These are phyloP conservation scores for Arbutus unedo DNA, from an alignment of 148 eudicot species.

Conservation along the genomic window DNA sequence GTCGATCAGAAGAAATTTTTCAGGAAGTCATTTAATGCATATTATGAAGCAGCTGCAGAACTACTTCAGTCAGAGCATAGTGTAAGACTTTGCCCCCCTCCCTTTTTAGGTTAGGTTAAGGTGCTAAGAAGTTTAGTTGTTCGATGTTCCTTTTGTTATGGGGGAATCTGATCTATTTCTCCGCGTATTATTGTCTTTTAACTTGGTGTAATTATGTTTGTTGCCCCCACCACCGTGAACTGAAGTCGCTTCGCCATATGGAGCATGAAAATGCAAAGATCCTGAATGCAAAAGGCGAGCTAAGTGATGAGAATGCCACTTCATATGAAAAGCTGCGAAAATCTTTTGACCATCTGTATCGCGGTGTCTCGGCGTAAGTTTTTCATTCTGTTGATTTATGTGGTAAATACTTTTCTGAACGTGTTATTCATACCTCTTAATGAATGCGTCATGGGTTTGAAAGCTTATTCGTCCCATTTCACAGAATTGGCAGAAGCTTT, in stretches of 20 bases:
- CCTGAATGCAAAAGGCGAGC: slow-evolving; percentile 88
- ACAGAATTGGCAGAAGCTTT: background rate
- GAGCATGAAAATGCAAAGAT: slow-evolving; percentile 94
- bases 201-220: background rate
- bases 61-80: slow-evolving; percentile 78
- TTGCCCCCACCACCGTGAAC: slow-evolving; percentile 12
- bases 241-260: slow-evolving; percentile 90
- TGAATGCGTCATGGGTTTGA: background rate
- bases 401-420: background rate
- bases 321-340: slow-evolving; percentile 92
- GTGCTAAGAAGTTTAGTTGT: background rate
- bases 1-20: slow-evolving; percentile 79
- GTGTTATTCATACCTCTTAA: background rate
- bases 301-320: slow-evolving; percentile 84
- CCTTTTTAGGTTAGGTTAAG: background rate
- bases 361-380: slow-evolving; percentile 93
- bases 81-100: slow-evolving; percentile 45
- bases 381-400: background rate
- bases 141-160: slow-evolving; percentile 7
- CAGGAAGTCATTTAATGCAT: slow-evolving; percentile 68
- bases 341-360: slow-evolving; percentile 80
- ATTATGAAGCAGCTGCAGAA: slow-evolving; percentile 79
- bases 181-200: background rate
- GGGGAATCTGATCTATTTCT: slow-evolving; percentile 1
- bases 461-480: background rate